These are phyloP conservation scores for Citrullus mucosospermus DNA, from an alignment of 306 rosid species.

Conservation along the genomic window DNA sequence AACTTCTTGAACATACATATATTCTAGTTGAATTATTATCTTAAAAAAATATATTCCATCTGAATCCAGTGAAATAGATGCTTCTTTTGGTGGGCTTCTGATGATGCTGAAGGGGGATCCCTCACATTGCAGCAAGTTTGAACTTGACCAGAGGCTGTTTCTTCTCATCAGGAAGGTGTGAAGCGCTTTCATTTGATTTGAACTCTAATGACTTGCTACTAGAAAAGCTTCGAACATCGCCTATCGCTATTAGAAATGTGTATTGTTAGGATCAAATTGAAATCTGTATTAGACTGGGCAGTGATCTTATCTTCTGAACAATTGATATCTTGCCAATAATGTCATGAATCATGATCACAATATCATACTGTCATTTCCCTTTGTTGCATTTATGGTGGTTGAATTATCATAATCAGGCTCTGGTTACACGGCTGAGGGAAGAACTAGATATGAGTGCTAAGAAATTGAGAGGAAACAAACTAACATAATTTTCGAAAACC, in stretches of 20 bases:
- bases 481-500: no score
- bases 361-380: no score
- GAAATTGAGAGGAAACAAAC: no score
- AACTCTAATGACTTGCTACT: not conserved
- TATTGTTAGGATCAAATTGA: not conserved
- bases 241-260: not conserved
- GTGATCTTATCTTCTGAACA: not conserved
- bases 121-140: conserved; percentile 72
- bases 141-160: conserved; percentile 76
- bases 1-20: not conserved
- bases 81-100: conserved; percentile 91
- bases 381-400: no score
- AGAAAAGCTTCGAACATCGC: not conserved
- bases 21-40: not conserved
- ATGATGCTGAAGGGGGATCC: conserved; percentile 88
- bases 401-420: no score
- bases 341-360: not conserved
- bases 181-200: conserved; percentile 7
- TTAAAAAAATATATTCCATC: not conserved
- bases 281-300: not conserved
- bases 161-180: conserved; percentile 81
- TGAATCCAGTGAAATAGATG: conserved; percentile 51
- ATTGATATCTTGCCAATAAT: not conserved
- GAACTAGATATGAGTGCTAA: no score
- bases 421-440: no score